Evolutionary conservation across 176 grass and related monocot genomes (phyloP), one percentile per base, ranked within the genome.

Genomic region (Aechmea fasciata): DNA sequence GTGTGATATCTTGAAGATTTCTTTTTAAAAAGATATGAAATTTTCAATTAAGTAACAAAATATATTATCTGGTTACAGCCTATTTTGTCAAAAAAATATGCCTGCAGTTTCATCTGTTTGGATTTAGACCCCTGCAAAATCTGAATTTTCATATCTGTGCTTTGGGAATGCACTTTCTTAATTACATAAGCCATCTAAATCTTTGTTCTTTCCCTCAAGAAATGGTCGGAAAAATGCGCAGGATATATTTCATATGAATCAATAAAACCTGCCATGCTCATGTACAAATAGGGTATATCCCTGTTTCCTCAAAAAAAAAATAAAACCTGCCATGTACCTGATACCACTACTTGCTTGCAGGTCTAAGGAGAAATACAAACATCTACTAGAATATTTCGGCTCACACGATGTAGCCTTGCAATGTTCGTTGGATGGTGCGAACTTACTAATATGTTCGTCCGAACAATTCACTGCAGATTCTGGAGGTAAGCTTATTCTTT

Each of bases 331-430:
- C 52, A 8, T 63, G 0, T 41, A 41, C 33, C 4, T 7, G 33
- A 41, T 41, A 41, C 33, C 33, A 7, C 29, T 66, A 13, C 57
- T 63, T 63, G 18, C 11, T 48, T 67, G 65, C n/a, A 67, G 65
- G 65, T 67, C 29, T 67, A 67, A 67, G 29, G 65, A 67, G 65
- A 67, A 67, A 13, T 67, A 19, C 29, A 48, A 9, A 15, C 12
- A 47, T 67, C 33, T 67, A 14, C 48, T 67, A 14, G 65, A 67
- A n/a, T 47, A 48, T 67, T 9, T 67, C 12, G 29, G 47, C 29
- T 67, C 65, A 15, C 65, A 48, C 33, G 29, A 67, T 67, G 25
- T 15, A 47, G 65, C 29, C n/a, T 67, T 67, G 65, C 65, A 67
- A 48, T 47, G 65, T 67, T 47, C n/a, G n/a, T 47, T 67, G 4